Conservation (phyloP, 306 rosid genomes). For the Cotoneaster glaucophyllus region DNA sequence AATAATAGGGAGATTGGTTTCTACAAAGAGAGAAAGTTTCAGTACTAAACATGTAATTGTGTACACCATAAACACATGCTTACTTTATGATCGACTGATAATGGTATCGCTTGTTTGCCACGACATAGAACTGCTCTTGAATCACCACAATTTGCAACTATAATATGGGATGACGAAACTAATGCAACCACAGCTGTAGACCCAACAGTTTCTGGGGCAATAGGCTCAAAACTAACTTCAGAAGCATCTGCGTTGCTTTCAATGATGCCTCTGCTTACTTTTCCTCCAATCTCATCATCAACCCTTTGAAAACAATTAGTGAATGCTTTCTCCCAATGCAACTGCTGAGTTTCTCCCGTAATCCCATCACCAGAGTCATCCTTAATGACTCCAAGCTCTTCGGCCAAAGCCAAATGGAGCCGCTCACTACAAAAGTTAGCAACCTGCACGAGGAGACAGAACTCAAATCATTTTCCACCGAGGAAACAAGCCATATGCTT, state of each 20-base stretch:
- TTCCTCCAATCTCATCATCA: conserved; percentile 51
- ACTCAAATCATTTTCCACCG: background rate
- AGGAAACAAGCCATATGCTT: background rate
- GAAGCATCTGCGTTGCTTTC: conserved; percentile 17
- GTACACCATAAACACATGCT: background rate
- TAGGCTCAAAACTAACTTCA: conserved; percentile 17
- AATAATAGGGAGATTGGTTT: background rate
- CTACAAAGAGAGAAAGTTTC: background rate
- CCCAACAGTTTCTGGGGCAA: conserved; percentile 57
- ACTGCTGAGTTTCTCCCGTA: conserved; percentile 23
- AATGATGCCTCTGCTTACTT: conserved; percentile 10
- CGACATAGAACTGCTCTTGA: conserved; percentile 58
- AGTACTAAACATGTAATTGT: background rate
- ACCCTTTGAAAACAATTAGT: conserved; percentile 39
- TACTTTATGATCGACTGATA: conserved; percentile 57
- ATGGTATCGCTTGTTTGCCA: conserved; percentile 44
- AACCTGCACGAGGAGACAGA: conserved; percentile 30
- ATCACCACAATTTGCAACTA: conserved; percentile 58
- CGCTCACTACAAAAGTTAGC: conserved; percentile 52
- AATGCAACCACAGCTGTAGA: conserved; percentile 54
- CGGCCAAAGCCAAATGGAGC: conserved; percentile 44
- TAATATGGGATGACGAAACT: conserved; percentile 48
- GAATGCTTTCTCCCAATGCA: conserved; percentile 42
- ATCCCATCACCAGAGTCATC: conserved; percentile 19
- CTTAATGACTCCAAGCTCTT: conserved; percentile 31